Percentiles rank a stretch among this genome's conserved stretches.
These are phyloP conservation scores for Solanum gracilifrons DNA, from an alignment of 257 asterid species.

Conservation along the genomic window DNA sequence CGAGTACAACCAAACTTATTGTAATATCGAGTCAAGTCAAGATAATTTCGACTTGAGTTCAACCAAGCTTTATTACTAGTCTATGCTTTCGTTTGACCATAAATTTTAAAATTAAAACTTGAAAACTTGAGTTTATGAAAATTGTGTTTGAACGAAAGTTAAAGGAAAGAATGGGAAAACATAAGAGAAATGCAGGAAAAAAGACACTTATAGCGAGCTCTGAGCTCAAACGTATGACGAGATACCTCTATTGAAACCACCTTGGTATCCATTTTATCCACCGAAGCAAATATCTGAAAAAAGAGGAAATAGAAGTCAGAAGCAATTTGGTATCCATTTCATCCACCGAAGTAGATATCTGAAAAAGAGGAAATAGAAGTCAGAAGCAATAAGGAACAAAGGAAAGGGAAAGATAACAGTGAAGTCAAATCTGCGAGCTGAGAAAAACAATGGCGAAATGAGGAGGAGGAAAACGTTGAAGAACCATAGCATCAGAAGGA, in stretches of 20 bases:
- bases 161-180: not conserved
- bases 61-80: not conserved
- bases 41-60: not conserved
- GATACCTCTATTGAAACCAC: not conserved
- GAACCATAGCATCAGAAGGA: not conserved
- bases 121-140: not conserved
- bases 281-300: not conserved
- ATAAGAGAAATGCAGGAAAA: fast-evolving
- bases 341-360: too few species aligned
- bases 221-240: not conserved
- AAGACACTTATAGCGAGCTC: fast-evolving
- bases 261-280: not conserved
- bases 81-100: not conserved
- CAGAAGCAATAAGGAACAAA: not conserved
- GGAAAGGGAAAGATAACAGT: not conserved
- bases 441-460: not conserved
- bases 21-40: not conserved
- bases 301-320: not conserved
- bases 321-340: too few species aligned
- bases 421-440: not conserved
- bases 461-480: not conserved
- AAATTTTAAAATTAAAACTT: not conserved
- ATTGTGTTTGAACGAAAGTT: not conserved
- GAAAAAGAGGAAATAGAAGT: too few species aligned
- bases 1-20: not conserved